Conservation (phyloP, 2,329 filamentous ascomycete genomes). For the Aureobasidium sp. region DNA sequence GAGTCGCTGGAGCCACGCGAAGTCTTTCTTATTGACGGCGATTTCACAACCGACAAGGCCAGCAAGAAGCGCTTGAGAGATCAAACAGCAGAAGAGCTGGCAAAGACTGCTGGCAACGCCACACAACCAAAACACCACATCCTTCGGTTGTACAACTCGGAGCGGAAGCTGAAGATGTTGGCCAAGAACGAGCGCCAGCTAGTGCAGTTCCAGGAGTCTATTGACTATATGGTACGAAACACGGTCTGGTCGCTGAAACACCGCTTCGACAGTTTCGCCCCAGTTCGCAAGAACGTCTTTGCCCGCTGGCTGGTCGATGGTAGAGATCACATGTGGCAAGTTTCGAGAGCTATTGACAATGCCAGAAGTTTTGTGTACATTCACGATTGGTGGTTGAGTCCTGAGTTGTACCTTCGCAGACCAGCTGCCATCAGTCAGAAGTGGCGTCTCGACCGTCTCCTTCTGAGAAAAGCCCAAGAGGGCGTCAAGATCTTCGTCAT, state of each 20-base stretch:
- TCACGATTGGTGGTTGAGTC: constrained; percentile 99
- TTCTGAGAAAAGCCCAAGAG: constrained; percentile 94
- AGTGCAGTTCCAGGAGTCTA: constrained; percentile 93
- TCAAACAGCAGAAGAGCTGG: constrained; percentile 66
- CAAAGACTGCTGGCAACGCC: constrained; percentile 68
- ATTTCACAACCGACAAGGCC: constrained; percentile 80
- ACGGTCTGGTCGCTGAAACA: constrained; percentile 88
- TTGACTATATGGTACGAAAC: constrained; percentile 83
- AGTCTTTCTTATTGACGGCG: constrained; percentile 94
- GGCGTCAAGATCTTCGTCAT: constrained; percentile 99
- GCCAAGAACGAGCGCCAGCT: constrained; percentile 92
- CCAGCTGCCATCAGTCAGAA: constrained; percentile 98
- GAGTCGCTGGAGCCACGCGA: constrained; percentile 99
- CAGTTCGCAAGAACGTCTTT: constrained; percentile 86
- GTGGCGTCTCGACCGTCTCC: constrained; percentile 92
- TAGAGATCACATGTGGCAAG: constrained; percentile 99
- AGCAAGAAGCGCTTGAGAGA: constrained; percentile 62
- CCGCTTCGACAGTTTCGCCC: constrained; percentile 94
- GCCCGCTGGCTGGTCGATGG: constrained; percentile 98
- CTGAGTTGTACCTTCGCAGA: constrained; percentile 94
- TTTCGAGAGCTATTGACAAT: constrained; percentile 96
- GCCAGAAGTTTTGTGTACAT: constrained; percentile 99
- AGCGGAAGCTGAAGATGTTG: constrained; percentile 91
- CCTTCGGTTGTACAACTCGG: constrained; percentile 88
- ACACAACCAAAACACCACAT: constrained; percentile 80